Evolutionary conservation across 805 yeast species (phyloP), one percentile per base, ranked within the genome.

Genomic region (Sporopachydermia lactativora): DNA sequence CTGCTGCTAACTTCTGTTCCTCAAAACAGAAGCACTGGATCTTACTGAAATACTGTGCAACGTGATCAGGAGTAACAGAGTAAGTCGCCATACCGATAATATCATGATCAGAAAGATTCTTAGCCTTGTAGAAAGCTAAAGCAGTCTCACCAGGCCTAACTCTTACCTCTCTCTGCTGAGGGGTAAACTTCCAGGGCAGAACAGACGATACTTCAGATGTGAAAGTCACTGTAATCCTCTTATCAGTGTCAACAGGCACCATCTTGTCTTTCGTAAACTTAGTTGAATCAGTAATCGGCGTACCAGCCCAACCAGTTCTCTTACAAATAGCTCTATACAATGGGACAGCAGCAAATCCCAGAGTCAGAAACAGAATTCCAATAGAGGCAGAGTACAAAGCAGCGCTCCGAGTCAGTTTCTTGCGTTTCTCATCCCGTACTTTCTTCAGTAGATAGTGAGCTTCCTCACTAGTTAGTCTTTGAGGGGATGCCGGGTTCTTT

Each of bases 31-130:
- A 92, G 60, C 98, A 92, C 59, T 92, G 98, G 53, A 92, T 92
- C 61, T 92, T 92, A 64, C 85, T 85, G 65, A 92, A 92, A 60
- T 89, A 92, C 3, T 85, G 95, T 0, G 97, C 95, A 4, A 92
- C 95, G 51, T 84, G 89, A 49, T 92, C 96, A 0, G 98, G 98
- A 0, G 95, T 75, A 39, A 92, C 96, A 3, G 95, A 81, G 58
- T 92, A 92, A 0, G 98, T 92, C 2, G 98, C 98, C 95, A 92
- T 92, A 4, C 98, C 98, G 41, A 92, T 84, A 36, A 92, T 83
- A 56, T 92, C 97, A 51, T 82, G 82, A 44, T 79, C 78, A 36
- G 95, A 75, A 45, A 65, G 65, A 55, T 92, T 92, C 58, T 78
- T 82, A 17, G 98, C 98, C 58, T 78, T 81, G 64, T 85, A 92